Percentiles rank a stretch among this genome's conserved stretches.
phyloP scores from a whole-genome alignment of 179 eudicot genomes.

The Sideroxylon spinosum region DNA sequence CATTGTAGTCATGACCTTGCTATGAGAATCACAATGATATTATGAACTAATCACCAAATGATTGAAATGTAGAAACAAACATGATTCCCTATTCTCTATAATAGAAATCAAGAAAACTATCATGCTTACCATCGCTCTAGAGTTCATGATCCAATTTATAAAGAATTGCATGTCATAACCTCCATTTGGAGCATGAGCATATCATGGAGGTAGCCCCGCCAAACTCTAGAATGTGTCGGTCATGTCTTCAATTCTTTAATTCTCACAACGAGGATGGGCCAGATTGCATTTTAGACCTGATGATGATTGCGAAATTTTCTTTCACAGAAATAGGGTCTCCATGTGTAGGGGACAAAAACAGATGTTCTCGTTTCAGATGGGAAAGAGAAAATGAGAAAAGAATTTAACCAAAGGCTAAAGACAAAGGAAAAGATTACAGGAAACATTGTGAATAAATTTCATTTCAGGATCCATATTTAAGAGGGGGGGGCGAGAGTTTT shows the following conservation, averaged over 20 bases:
- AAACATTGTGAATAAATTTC: not conserved
- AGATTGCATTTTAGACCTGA: not conserved
- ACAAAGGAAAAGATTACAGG: not conserved
- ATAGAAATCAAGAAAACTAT: not conserved
- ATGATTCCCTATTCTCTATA: not conserved
- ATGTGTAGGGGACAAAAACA: too few relatives aligned
- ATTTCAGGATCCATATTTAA: too few relatives aligned
- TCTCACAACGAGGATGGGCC: not conserved
- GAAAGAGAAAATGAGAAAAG: not conserved
- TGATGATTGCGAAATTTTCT: not conserved
- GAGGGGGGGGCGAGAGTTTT: too few relatives aligned
- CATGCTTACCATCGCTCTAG: not conserved
- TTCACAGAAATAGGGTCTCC: not conserved
- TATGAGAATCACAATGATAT: not conserved
- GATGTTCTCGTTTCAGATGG: too few relatives aligned
- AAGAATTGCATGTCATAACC: not conserved
- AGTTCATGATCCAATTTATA: not conserved
- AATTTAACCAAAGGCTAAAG: conserved; percentile 2
- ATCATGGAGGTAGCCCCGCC: not conserved
- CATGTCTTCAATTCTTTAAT: not conserved
- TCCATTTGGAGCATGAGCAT: not conserved
- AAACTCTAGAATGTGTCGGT: not conserved
- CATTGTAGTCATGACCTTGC: not conserved
- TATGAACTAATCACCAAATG: not conserved
- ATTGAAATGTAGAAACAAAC: not conserved